Base-by-base conservation (phyloP, 2,329 filamentous ascomycete species). In the Torrubiella hemipterigena region DNA sequence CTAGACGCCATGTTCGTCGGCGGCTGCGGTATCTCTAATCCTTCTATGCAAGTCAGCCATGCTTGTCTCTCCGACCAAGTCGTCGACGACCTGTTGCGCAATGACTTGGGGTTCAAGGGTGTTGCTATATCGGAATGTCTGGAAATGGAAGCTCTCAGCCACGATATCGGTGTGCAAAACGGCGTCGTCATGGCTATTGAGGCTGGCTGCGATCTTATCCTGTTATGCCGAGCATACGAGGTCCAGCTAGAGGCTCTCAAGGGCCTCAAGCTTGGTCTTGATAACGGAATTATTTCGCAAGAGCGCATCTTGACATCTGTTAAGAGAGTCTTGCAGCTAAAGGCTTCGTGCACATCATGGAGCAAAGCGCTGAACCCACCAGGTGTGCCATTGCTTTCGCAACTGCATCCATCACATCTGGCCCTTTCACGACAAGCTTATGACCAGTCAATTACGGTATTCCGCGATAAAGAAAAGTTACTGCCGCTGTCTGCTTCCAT, bases 171-270 rank as follows among this genome's bases (percentile, higher is more conserved):
- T n/a, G 86, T 98, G 13, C 86, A 89, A 43, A 89, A 91, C 24
- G 91, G 91, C 10, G 94, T 89, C 1, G 85, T 96, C 44, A 95
- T 95, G 86, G 91, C 91, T 4, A 83, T 95, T 30, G 91, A 94
- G 52, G 89, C 91, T 19, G 91, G 91, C 11, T 96, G 91, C 50
- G 91, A 98, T 52, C 63, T 96, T 32, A 76, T 95, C 5, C 69
- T 95, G 6, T 70, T 95, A 2, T 96, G 87, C 46, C 77, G 86
- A 27, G 86, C 85, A 6, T 93, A 86, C 44, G 77, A 82, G 22
- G 79, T 89, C 14, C 87, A 96, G 52, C 74, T 91, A 41, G 89
- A 96, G 55, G 89, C 87, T 7, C 83, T 98, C 47, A 82, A 81
- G 21, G 89, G 87, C 1, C 64, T 96, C 29, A 93, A 91, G 48